Conservation (phyloP, 2,329 filamentous ascomycete species). For the Cadophora luteo-olivacea region DNA sequence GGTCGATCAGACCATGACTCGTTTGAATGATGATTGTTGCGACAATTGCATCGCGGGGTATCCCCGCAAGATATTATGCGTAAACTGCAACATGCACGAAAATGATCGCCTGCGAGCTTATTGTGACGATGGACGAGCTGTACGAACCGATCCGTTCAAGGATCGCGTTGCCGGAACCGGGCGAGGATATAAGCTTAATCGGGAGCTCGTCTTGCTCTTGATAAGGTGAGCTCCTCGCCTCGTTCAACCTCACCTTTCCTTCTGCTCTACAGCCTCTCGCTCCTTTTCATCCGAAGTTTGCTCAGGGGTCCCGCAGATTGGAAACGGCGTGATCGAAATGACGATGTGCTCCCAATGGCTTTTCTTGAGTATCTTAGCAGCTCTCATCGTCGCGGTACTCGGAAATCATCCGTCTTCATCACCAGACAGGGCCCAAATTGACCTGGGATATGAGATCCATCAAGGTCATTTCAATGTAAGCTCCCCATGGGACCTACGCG, state of each 20-base stretch:
- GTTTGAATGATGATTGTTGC: neutral
- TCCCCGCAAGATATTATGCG: neutral
- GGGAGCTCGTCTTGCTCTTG: too few relatives aligned
- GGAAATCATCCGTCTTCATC: neutral
- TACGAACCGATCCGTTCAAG: neutral
- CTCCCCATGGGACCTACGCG: neutral
- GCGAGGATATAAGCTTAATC: constrained; percentile 1
- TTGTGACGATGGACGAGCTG: neutral
- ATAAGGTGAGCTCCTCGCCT: neutral
- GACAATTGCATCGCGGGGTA: neutral
- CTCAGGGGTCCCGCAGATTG: neutral
- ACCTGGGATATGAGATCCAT: constrained; percentile 24
- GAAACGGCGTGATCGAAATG: too few relatives aligned
- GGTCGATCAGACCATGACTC: neutral
- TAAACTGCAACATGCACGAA: neutral
- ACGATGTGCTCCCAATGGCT: neutral
- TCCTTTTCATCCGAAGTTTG: neutral
- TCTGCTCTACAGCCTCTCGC: neutral
- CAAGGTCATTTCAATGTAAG: constrained; percentile 20
- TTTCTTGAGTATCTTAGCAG: constrained; percentile 1
- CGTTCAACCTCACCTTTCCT: neutral
- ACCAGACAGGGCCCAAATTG: constrained; percentile 12
- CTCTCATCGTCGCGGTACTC: neutral
- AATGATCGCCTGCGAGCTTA: neutral
- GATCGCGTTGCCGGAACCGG: neutral